phyloP scores from a whole-genome alignment of 2,329 filamentous ascomycete species.

The Pseudogymnoascus sp. region DNA sequence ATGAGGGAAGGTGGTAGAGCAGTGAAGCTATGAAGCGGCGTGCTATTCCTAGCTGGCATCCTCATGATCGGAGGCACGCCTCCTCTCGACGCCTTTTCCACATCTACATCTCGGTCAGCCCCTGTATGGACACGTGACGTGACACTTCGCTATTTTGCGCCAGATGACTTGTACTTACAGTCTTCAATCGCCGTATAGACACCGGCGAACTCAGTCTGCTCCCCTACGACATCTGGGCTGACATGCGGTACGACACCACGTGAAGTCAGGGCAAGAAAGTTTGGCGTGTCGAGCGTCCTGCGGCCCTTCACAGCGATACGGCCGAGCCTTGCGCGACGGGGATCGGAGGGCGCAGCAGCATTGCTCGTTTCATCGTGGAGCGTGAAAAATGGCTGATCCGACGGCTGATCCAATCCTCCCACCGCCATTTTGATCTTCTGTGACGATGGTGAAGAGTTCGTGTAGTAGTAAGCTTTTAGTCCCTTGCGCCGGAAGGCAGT shows the following conservation, averaged over 20 bases:
- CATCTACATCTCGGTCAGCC: slow-evolving; percentile 37
- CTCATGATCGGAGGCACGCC: slow-evolving; percentile 45
- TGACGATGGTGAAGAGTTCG: neutral
- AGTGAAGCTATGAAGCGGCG: slow-evolving; percentile 68
- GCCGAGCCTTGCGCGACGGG: slow-evolving; percentile 21
- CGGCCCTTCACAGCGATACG: slow-evolving; percentile 50
- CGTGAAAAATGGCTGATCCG: neutral
- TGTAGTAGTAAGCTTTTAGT: neutral
- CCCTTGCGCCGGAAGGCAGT: neutral
- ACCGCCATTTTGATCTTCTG: neutral
- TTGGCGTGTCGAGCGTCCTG: slow-evolving; percentile 68
- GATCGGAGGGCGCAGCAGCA: neutral
- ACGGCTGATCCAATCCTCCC: neutral
- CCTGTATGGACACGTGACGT: neutral
- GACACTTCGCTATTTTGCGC: neutral
- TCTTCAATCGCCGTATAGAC: slow-evolving; percentile 84
- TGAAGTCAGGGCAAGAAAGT: slow-evolving; percentile 72
- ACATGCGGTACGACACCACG: slow-evolving; percentile 81
- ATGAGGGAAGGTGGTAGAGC: slow-evolving; percentile 57
- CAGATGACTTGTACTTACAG: slow-evolving; percentile 51
- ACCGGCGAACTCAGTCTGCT: slow-evolving; percentile 56
- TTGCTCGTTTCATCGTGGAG: neutral
- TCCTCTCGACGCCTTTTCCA: slow-evolving; percentile 48
- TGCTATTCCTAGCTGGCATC: slow-evolving; percentile 32
- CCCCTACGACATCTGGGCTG: slow-evolving; percentile 70